Base-by-base conservation (phyloP, 192 early-diverging fungal species). In the Irineochytrium annulatum region DNA sequence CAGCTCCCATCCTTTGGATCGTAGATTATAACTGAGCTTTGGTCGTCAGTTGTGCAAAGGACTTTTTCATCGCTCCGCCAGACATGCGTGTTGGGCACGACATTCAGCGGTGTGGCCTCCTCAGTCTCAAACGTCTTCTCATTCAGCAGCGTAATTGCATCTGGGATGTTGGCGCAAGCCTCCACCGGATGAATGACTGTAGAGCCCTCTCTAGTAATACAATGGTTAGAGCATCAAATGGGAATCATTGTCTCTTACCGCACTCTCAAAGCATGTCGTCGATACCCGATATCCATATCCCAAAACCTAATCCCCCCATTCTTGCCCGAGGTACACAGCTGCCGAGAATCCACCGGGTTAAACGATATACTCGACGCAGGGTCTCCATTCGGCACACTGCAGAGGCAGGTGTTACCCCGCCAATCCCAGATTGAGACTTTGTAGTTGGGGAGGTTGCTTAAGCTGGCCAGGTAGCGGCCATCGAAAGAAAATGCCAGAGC, bases 341-440 rank as follows among this genome's bases (percentile, higher is more conserved):
- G 34, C 17, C 53, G 34, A 4, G 67, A 68, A 52, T 82, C 65
- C n/a, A 74, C 24, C 0, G 80, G 80, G 45, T 77, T 71, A 57
- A 82, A 82, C 0, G 77, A 72, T 11, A 82, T 34, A 3, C 35
- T 34, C 8, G 32, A 43, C 6, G 75, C 70, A 14, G 77, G 61
- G 1, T 20, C 48, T 16, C 49, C 57, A 26, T 67, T 72, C 8
- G 64, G 41, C 8, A 33, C 58, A 26, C 28, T 37, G 49, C 62
- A 64, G 2, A 82, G 34, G 6, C 71, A 19, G 2, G 54, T 68
- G 27, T 59, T 60, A 22, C 30, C 60, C 32, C 65, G 67, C 80
- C 80, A 82, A 34, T 79, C 73, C 80, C 80, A 82, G 19, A 82
- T 52, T 4, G 67, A 60, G 34, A 82, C 51, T 6, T 32, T 48